Evolutionary conservation across 306 rosid genomes (phyloP).

Genomic region (Glycine tomentella): DNA sequence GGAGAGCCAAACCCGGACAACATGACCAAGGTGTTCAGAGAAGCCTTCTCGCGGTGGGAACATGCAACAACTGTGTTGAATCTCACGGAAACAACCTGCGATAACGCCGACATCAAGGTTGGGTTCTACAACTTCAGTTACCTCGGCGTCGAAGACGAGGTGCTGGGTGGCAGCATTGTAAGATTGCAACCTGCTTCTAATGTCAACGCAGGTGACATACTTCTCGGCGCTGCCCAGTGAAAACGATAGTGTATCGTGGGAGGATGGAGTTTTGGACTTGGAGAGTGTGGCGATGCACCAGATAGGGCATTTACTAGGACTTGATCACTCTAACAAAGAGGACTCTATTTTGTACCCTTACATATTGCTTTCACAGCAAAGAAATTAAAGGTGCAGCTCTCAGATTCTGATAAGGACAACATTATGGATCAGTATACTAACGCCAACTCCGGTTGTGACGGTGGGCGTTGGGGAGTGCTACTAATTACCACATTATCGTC

Average conservation of each 20-base stretch:
- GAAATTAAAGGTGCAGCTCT: neutral
- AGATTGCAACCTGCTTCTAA: neutral
- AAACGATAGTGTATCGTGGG: too few species aligned
- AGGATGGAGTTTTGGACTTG: too few species aligned
- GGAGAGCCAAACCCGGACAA: too few species aligned
- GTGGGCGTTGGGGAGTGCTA: neutral
- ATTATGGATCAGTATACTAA: neutral
- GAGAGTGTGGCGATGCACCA: neutral
- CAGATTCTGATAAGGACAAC: neutral
- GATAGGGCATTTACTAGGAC: neutral
- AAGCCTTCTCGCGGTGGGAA: neutral
- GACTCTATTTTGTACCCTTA: neutral
- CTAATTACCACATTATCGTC: neutral
- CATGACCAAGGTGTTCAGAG: neutral
- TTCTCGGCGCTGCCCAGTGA: too few species aligned
- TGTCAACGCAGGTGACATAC: neutral
- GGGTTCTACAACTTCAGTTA: neutral
- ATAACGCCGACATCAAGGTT: neutral
- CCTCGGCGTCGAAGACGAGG: fast-evolving
- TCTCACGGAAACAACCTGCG: neutral
- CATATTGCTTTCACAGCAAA: neutral
- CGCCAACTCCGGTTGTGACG: neutral
- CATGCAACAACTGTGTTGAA: neutral
- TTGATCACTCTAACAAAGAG: neutral
- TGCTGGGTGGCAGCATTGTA: neutral